A percentile compares a stretch with the other conserved stretches of the same genome.
Conservation (phyloP, 306 rosid genomes). For the Gynostemma pentaphyllum region DNA sequence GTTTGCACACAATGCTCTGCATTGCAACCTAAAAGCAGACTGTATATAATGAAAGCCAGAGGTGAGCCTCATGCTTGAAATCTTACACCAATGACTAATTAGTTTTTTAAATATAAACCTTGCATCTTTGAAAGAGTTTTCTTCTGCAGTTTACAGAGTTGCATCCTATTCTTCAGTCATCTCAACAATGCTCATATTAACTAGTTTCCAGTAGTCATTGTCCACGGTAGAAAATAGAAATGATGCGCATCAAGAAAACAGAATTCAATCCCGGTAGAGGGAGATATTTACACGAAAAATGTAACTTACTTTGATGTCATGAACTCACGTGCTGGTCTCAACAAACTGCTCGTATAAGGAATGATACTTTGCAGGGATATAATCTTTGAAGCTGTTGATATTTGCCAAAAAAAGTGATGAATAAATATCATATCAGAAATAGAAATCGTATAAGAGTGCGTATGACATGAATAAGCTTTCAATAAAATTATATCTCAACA, state of each 20-base stretch:
- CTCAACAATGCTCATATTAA: neutral
- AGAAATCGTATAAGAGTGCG: neutral
- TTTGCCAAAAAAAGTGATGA: slow-evolving; percentile 9
- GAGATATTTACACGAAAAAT: neutral
- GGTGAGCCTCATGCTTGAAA: neutral
- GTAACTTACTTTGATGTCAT: slow-evolving; percentile 4
- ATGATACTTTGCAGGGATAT: slow-evolving; percentile 72
- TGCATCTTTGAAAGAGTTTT: neutral
- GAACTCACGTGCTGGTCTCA: slow-evolving; percentile 19
- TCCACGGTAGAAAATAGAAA: no score
- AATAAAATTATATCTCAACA: neutral
- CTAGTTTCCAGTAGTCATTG: neutral
- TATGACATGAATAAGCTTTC: neutral
- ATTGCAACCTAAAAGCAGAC: neutral
- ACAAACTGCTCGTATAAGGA: slow-evolving; percentile 56
- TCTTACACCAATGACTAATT: no score
- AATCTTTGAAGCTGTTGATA: slow-evolving; percentile 74
- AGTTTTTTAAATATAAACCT: no score
- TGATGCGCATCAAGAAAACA: neutral
- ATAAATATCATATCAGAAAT: slow-evolving; percentile 9
- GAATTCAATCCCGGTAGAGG: neutral
- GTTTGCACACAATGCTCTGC: neutral
- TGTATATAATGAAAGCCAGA: neutral
- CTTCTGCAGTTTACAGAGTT: neutral
- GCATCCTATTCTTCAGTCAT: neutral